Conservation (phyloP, 1,284 basidiomycete genomes). For the Mycosarcoma maydis region DNA sequence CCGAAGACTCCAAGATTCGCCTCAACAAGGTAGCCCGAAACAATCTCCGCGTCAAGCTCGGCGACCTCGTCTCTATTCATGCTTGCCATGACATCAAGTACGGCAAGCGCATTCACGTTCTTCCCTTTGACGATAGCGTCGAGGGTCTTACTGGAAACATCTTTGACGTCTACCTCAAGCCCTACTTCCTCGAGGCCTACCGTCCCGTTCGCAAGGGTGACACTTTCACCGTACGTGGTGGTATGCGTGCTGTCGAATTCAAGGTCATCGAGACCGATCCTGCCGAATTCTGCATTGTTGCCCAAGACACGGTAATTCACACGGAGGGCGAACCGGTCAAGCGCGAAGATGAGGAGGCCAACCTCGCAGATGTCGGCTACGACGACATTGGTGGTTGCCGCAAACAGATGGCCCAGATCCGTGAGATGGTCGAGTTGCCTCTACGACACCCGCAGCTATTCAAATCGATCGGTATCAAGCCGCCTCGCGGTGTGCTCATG, state of each 20-base stretch:
- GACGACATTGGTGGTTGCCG: conserved; percentile 99
- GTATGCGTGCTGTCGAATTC: conserved; percentile 81
- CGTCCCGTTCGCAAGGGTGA: conserved; percentile 94
- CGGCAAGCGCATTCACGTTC: conserved; percentile 94
- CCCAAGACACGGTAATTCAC: conserved; percentile 95
- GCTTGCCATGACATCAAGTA: conserved; percentile 99
- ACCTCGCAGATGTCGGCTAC: conserved; percentile 95
- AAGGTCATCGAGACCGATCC: conserved; percentile 93
- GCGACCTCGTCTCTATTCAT: conserved; percentile 93
- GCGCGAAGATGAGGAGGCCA: conserved; percentile 97
- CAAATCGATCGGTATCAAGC: conserved; percentile 99
- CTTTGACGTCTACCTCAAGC: conserved; percentile 97
- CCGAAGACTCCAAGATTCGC: conserved; percentile 96
- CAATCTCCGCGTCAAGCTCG: conserved; percentile 96
- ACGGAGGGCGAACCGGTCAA: conserved; percentile 99
- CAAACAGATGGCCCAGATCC: conserved; percentile 99
- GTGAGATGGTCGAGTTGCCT: conserved; percentile 97
- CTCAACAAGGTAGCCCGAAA: conserved; percentile 98
- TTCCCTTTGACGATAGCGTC: conserved; percentile 98
- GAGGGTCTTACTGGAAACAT: conserved; percentile 97
- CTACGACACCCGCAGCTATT: conserved; percentile 98
- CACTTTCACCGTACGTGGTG: conserved; percentile 97
- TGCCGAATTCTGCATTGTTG: conserved; percentile 94
- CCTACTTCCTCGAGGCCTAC: conserved; percentile 99
- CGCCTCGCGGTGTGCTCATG: conserved; percentile 76